Conservation (phyloP, 345 rosid species). For the Populus deltoides region DNA sequence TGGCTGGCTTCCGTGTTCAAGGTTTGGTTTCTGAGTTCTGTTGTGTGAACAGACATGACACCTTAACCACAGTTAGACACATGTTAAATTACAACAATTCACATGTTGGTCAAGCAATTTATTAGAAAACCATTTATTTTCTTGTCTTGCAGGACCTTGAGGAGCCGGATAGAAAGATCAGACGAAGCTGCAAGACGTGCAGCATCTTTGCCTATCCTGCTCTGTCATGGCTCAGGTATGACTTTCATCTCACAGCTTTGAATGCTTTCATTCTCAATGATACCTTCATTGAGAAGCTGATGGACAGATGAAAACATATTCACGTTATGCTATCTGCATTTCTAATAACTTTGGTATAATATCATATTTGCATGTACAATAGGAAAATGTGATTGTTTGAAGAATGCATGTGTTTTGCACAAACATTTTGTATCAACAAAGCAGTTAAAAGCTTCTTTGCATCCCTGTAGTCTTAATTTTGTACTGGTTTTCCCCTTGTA, state of each 20-base stretch:
- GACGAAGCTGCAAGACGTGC: constrained; percentile 52
- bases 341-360: not conserved
- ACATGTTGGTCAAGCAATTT: constrained; percentile 9
- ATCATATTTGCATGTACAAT: not conserved
- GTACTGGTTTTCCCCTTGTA: too few species aligned
- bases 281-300: not conserved
- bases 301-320: not conserved
- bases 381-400: not conserved
- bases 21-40: constrained; percentile 31
- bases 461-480: too few species aligned
- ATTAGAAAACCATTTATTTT: constrained; percentile 11
- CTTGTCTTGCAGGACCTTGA: constrained; percentile 46
- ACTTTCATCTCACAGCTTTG: not conserved
- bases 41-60: not conserved
- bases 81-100: not conserved
- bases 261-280: not conserved
- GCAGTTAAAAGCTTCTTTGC: not conserved
- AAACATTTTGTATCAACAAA: not conserved
- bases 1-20: constrained; percentile 70
- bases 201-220: constrained; percentile 54
- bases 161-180: constrained; percentile 50
- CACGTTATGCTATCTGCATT: not conserved
- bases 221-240: constrained; percentile 59
- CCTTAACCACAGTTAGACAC: not conserved
- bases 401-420: not conserved